Evolutionary conservation across 192 early-diverging fungal species (phyloP), one percentile per base, ranked within the genome.

Genomic region (Coemansia sp.): DNA sequence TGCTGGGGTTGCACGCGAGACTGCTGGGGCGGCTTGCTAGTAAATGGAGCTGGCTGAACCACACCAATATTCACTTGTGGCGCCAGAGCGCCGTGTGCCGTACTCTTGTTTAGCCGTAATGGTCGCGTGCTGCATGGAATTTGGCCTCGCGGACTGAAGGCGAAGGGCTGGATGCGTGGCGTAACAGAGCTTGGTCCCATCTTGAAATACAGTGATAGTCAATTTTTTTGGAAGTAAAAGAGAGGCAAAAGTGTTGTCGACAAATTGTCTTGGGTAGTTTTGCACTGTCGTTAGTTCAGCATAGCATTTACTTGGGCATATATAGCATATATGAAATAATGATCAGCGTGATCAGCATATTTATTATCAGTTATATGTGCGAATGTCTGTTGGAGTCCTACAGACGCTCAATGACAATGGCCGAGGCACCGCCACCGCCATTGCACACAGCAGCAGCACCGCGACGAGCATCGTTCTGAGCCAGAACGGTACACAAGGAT

Each of bases 361-460:
- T 4, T 13, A 13, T 13, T 41, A 41, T 11, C 13, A 41, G 13
- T 13, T 11, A 13, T 3, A 59, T 59, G 29, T 7, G 29, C 15
- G 27, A 32, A 56, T 56, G 29, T 56, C 6, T 66, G 10, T 15
- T 42, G 41, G 15, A 15, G 41, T 42, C 36, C 36, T 83, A 83
- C 40, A 88, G 48, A 59, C 74, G 74, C 74, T 91, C 88, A 66
- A 97, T 84, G 31, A 94, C 90, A n/a, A 95, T 66, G 24, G 95
- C 90, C 19, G 89, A 89, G 10, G 95, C 95, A 75, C 94, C 95
- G 50, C 96, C 96, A 12, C 94, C 94, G 66, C 97, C 97, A 72
- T 99, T 99, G 86, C 97, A 99, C 63, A 99, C 92, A 50, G 85
- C 95, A 60, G 97, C 97, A 73, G 86, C 88, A 61, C 95, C 96